Percentiles rank a stretch among this genome's conserved stretches.
Conservation (phyloP, 495 filamentous ascomycete species). For the Aspergillus homomorphus region DNA sequence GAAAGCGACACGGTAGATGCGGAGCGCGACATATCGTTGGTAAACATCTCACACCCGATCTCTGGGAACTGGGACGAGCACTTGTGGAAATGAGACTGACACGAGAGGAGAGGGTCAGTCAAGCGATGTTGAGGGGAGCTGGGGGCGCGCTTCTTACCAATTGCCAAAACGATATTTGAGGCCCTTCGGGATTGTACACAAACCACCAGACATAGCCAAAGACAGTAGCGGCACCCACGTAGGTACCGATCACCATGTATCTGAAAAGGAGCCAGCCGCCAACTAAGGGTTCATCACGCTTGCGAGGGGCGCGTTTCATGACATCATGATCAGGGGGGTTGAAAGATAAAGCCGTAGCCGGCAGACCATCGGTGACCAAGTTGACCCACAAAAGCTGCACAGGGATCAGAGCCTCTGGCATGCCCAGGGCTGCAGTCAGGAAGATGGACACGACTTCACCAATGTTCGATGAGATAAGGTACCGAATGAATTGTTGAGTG, state of each 20-base stretch:
- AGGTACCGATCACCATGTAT: slow-evolving; percentile 93
- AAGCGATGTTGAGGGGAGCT: not conserved
- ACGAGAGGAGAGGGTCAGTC: slow-evolving; percentile 4
- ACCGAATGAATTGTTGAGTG: slow-evolving; percentile 99
- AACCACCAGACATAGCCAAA: slow-evolving; percentile 99
- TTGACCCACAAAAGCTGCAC: slow-evolving; percentile 99
- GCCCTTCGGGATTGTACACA: slow-evolving; percentile 89
- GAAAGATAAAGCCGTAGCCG: slow-evolving; percentile 94
- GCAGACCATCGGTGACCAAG: slow-evolving; percentile 95
- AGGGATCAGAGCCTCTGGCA: slow-evolving; percentile 97
- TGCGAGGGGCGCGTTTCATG: slow-evolving; percentile 86
- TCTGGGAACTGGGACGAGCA: slow-evolving; percentile 84
- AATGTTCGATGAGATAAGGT: slow-evolving; percentile 98
- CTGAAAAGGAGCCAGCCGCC: slow-evolving; percentile 96
- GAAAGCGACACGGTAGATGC: slow-evolving; percentile 94
- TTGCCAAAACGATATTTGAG: slow-evolving; percentile 90
- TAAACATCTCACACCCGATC: slow-evolving; percentile 93
- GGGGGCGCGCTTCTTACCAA: slow-evolving; percentile 49
- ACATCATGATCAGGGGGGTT: slow-evolving; percentile 97
- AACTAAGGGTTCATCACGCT: slow-evolving; percentile 88
- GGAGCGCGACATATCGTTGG: slow-evolving; percentile 81
- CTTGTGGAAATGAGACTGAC: slow-evolving; percentile 82
- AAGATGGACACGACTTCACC: slow-evolving; percentile 99
- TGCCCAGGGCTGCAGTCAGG: slow-evolving; percentile 91
- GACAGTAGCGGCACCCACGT: slow-evolving; percentile 93